Evolutionary conservation across 345 rosid genomes (phyloP).

Genomic region (Laguncularia racemosa): DNA sequence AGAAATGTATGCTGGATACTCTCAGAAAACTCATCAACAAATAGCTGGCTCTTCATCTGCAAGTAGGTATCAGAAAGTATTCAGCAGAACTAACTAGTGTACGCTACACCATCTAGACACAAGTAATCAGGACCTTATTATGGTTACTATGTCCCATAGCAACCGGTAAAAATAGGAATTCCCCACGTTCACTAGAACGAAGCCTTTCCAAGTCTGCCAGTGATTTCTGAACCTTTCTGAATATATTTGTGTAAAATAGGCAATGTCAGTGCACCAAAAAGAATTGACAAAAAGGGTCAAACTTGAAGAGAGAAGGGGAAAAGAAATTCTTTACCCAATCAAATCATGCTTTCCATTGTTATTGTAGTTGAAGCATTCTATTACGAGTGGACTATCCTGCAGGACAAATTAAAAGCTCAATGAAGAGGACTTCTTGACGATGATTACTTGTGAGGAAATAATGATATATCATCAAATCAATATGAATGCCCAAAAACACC

Average conservation of each 20-base stretch:
- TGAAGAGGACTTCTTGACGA: too few relatives aligned
- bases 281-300: background rate
- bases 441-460: background rate
- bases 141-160: constrained; percentile 52
- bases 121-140: constrained; percentile 36
- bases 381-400: constrained; percentile 57
- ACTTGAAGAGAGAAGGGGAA: constrained; percentile 4
- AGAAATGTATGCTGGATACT: constrained; percentile 63
- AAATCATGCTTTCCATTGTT: constrained; percentile 63
- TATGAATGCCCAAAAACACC: background rate
- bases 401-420: constrained; percentile 6
- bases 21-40: constrained; percentile 64
- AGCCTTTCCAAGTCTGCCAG: constrained; percentile 70
- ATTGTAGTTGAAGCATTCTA: constrained; percentile 66
- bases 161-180: constrained; percentile 43
- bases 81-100: too few relatives aligned
- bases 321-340: constrained; percentile 42
- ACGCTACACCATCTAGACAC: constrained; percentile 2
- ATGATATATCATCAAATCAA: background rate
- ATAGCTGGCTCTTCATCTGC: constrained; percentile 69
- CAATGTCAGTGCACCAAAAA: constrained; percentile 4
- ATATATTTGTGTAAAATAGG: constrained; percentile 19
- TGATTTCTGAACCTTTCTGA: constrained; percentile 73
- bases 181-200: constrained; percentile 42
- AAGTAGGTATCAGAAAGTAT: constrained; percentile 1